Conservation (phyloP, 2,329 filamentous ascomycete species). For the Cladosporium sp. region DNA sequence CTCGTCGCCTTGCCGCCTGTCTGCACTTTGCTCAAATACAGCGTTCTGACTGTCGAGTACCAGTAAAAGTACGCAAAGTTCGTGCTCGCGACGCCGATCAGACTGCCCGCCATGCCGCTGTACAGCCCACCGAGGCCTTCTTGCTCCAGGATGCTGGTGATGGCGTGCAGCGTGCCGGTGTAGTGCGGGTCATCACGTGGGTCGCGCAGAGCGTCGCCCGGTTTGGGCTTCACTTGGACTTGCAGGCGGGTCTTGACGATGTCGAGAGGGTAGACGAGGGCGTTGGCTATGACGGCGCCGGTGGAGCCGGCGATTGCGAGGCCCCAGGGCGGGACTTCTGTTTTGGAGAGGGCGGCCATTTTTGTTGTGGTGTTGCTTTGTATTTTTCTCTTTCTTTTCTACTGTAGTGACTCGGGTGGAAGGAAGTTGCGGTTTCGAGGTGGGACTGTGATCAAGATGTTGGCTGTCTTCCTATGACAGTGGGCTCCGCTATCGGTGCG, state of each 20-base stretch:
- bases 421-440: neutral
- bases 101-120: constrained; percentile 79
- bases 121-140: constrained; percentile 86
- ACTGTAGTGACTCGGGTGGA: constrained; percentile 2
- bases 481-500: neutral
- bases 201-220: constrained; percentile 43
- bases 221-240: constrained; percentile 76
- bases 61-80: constrained; percentile 99
- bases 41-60: constrained; percentile 83
- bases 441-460: neutral
- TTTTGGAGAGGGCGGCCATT: constrained; percentile 42
- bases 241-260: constrained; percentile 97
- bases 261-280: constrained; percentile 92
- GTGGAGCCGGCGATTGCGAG: constrained; percentile 88
- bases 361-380: neutral
- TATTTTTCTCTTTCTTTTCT: constrained; percentile 1
- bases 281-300: constrained; percentile 91
- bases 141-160: constrained; percentile 76
- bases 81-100: constrained; percentile 91
- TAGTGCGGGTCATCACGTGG: constrained; percentile 70
- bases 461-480: neutral
- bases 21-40: constrained; percentile 65
- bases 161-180: constrained; percentile 81
- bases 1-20: constrained; percentile 52
- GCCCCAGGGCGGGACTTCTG: constrained; percentile 83